A percentile compares a stretch with the other conserved stretches of the same genome.
phyloP scores from a whole-genome alignment of 1,139 yeast species.

The Suhomyces yuchorum region DNA sequence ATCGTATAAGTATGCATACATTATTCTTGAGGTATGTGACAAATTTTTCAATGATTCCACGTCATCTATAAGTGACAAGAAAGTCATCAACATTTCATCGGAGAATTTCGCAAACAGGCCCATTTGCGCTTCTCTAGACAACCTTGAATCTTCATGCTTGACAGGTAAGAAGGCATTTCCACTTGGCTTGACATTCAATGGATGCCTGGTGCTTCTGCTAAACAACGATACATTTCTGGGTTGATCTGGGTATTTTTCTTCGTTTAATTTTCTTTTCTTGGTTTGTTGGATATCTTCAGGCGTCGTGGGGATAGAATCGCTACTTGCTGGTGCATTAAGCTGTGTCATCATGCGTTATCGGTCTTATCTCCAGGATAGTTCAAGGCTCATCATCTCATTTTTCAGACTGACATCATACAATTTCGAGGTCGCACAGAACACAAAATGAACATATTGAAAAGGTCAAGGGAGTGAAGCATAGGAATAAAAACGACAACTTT shows the following conservation, averaged over 20 bases:
- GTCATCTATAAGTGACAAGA: conserved; percentile 48
- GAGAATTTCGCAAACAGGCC: conserved; percentile 57
- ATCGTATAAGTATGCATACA: conserved; percentile 70
- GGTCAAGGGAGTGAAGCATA: neutral
- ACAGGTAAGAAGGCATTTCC: conserved; percentile 55
- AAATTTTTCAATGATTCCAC: conserved; percentile 49
- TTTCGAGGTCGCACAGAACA: neutral
- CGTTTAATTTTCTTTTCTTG: conserved; percentile 12
- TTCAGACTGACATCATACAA: conserved; percentile 5
- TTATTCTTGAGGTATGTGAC: conserved; percentile 61
- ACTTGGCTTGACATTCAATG: conserved; percentile 71
- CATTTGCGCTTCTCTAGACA: conserved; percentile 39
- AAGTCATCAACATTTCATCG: conserved; percentile 58
- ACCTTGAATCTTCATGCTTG: conserved; percentile 21
- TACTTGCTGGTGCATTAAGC: neutral
- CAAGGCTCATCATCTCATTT: conserved; percentile 13
- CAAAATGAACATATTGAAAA: neutral
- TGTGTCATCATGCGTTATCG: conserved; percentile 1
- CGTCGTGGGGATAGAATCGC: neutral
- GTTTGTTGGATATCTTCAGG: neutral
- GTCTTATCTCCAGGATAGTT: conserved; percentile 4
- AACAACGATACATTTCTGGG: conserved; percentile 28
- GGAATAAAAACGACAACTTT: too few relatives aligned
- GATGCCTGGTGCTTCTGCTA: conserved; percentile 50
- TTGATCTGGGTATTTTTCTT: conserved; percentile 14